Percentiles rank a stretch among this genome's conserved stretches.
phyloP scores from a whole-genome alignment of 768 basidiomycete genomes.

The Psilocybe cyanescens region DNA sequence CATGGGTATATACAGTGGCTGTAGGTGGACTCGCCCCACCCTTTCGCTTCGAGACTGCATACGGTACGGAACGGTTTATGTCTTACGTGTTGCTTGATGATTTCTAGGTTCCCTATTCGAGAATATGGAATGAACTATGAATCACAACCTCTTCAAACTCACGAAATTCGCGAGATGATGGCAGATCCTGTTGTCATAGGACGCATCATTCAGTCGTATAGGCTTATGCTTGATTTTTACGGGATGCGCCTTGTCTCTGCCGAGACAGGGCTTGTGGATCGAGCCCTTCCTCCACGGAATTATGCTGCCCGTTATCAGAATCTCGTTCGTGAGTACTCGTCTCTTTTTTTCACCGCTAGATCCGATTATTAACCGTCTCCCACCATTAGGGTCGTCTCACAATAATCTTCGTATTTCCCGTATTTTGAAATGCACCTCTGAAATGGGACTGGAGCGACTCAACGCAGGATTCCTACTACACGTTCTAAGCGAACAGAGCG shows the following conservation, averaged over 20 bases:
- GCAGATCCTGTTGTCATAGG: constrained; percentile 46
- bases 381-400: constrained; percentile 59
- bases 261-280: constrained; percentile 63
- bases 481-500: constrained; percentile 71
- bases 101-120: constrained; percentile 67
- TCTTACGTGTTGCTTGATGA: background rate
- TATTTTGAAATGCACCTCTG: constrained; percentile 76
- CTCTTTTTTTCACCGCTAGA: constrained; percentile 6
- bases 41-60: background rate
- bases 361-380: constrained; percentile 23
- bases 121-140: constrained; percentile 75
- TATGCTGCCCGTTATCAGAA: constrained; percentile 63
- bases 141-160: constrained; percentile 67
- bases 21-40: constrained; percentile 40
- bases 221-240: constrained; percentile 81
- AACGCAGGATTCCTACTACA: constrained; percentile 72
- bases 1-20: constrained; percentile 84
- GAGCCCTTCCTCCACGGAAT: constrained; percentile 50
- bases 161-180: constrained; percentile 65
- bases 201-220: constrained; percentile 63
- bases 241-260: constrained; percentile 67
- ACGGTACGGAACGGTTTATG: background rate
- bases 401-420: constrained; percentile 80
- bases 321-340: constrained; percentile 58
- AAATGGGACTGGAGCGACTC: constrained; percentile 65